phyloP scores from a whole-genome alignment of 148 eudicot genomes.

The Arbutus unedo region DNA sequence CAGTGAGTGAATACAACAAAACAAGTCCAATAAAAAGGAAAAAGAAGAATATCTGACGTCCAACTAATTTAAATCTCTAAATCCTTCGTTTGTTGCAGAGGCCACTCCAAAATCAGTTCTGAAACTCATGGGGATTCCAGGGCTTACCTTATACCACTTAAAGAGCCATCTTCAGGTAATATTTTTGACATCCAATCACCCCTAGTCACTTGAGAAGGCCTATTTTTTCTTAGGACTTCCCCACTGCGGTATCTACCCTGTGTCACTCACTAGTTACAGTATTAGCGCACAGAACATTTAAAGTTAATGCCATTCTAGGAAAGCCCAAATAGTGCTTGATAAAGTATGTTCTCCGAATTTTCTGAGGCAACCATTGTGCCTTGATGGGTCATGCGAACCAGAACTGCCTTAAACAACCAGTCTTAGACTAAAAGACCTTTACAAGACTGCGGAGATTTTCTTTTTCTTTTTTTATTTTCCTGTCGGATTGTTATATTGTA shows the following conservation, averaged over 20 bases:
- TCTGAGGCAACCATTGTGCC: not conserved
- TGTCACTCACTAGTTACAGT: not conserved
- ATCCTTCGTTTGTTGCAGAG: conserved; percentile 46
- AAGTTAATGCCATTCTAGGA: not conserved
- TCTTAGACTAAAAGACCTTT: not conserved
- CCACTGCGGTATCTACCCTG: not conserved
- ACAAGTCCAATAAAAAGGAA: not conserved
- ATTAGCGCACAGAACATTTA: not conserved
- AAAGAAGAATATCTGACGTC: not conserved
- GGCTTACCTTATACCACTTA: conserved; percentile 86
- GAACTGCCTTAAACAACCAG: not conserved
- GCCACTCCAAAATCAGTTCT: conserved; percentile 93
- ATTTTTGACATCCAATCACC: not conserved
- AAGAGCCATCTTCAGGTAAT: conserved; percentile 97
- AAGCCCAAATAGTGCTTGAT: not conserved
- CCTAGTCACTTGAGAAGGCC: not conserved
- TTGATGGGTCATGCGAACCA: conserved; percentile 1
- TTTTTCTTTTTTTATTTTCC: not conserved
- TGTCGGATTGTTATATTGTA: not conserved
- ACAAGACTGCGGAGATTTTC: not conserved
- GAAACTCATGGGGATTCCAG: conserved; percentile 92
- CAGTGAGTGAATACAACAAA: conserved; percentile 42
- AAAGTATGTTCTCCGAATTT: not conserved
- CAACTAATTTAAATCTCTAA: conserved; percentile 16
- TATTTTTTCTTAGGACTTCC: not conserved